These are phyloP conservation scores for Flaveria robusta DNA, from an alignment of 129 eudicot species.

Conservation along the genomic window DNA sequence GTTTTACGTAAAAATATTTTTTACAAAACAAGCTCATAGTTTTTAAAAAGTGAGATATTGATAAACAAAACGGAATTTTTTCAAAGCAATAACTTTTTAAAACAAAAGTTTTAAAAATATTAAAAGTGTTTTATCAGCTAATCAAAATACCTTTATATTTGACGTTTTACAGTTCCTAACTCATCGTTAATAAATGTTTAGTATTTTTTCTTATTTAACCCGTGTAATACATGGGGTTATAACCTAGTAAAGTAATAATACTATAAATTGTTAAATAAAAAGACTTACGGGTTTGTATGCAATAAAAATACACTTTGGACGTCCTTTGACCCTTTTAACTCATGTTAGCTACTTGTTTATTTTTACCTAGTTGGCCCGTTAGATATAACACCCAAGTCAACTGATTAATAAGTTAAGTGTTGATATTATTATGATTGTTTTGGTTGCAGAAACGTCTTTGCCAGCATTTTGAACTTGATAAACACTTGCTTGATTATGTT, in stretches of 20 bases:
- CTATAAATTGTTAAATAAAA: background rate
- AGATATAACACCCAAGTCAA: background rate
- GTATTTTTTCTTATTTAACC: too few relatives aligned
- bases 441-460: conserved; percentile 79
- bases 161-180: too few relatives aligned
- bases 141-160: too few relatives aligned
- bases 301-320: background rate
- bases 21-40: too few relatives aligned
- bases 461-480: conserved; percentile 92
- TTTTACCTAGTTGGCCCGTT: background rate
- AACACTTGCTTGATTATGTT: conserved; percentile 75
- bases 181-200: too few relatives aligned
- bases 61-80: too few relatives aligned
- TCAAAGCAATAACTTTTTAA: too few relatives aligned
- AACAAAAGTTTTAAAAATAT: too few relatives aligned
- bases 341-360: conserved; percentile 1
- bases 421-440: background rate
- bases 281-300: background rate
- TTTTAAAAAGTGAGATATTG: too few relatives aligned
- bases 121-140: too few relatives aligned
- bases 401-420: background rate
- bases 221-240: too few relatives aligned
- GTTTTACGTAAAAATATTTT: too few relatives aligned
- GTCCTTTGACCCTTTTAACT: background rate
- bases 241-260: background rate